Percentiles rank a stretch among this genome's conserved stretches.
Evolutionary conservation across 257 asterid genomes (phyloP).

Genomic region (Galeopsis tetrahit): DNA sequence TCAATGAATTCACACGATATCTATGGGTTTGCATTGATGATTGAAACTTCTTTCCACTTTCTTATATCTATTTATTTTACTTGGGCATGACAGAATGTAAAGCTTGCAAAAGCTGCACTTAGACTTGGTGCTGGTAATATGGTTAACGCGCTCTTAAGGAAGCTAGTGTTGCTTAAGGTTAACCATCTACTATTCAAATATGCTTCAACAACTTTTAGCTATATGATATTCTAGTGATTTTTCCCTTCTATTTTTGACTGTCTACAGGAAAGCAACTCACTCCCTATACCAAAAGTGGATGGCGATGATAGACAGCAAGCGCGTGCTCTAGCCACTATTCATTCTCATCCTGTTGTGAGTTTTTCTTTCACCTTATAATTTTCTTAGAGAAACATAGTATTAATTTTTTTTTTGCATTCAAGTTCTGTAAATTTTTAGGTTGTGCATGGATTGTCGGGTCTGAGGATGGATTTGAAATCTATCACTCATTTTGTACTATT

Average conservation of each 20-base stretch:
- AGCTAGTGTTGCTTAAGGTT: slow-evolving; percentile 82
- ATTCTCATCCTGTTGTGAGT: slow-evolving; percentile 96
- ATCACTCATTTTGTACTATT: neutral
- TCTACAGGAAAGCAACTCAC: slow-evolving; percentile 69
- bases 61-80: slow-evolving; percentile 28
- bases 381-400: neutral
- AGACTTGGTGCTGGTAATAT: slow-evolving; percentile 94
- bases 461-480: neutral
- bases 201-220: slow-evolving; percentile 20
- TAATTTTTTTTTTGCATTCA: neutral
- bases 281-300: slow-evolving; percentile 73
- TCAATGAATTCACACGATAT: neutral
- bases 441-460: neutral
- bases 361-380: slow-evolving; percentile 23
- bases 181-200: slow-evolving; percentile 24
- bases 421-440: slow-evolving; percentile 16
- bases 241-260: slow-evolving; percentile 25
- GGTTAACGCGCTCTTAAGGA: slow-evolving; percentile 91
- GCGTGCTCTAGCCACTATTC: slow-evolving; percentile 82
- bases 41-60: slow-evolving; percentile 28
- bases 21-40: slow-evolving; percentile 20
- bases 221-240: slow-evolving; percentile 30
- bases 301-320: slow-evolving; percentile 93
- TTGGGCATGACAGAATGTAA: slow-evolving; percentile 67
- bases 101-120: slow-evolving; percentile 89